Percentiles rank a stretch among this genome's conserved stretches.
Evolutionary conservation across 768 basidiomycete species (phyloP).

Genomic region (Kwoniella sp.): DNA sequence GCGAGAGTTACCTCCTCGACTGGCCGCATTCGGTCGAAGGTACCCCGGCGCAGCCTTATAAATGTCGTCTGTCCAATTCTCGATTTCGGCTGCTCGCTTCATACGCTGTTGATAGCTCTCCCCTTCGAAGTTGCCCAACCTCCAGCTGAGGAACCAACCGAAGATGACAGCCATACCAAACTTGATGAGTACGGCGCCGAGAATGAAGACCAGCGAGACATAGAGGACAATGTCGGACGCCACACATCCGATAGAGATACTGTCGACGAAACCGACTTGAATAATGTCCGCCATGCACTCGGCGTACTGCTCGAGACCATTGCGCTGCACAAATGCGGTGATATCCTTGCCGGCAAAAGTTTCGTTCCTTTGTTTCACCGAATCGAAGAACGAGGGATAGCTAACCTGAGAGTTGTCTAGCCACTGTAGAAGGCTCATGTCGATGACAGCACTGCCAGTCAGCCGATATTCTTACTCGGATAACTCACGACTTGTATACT

Average conservation of each 20-base stretch:
- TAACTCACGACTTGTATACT: constrained; percentile 84
- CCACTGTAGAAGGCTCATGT: constrained; percentile 79
- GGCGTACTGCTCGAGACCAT: constrained; percentile 63
- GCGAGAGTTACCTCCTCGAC: constrained; percentile 61
- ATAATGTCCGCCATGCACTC: constrained; percentile 80
- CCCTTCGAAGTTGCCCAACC: constrained; percentile 82
- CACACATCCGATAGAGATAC: constrained; percentile 89
- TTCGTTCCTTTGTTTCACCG: constrained; percentile 64
- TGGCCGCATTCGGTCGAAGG: constrained; percentile 77
- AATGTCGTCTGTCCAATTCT: constrained; percentile 94
- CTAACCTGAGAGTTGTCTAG: constrained; percentile 72
- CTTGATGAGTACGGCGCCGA: constrained; percentile 90
- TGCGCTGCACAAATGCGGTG: constrained; percentile 76
- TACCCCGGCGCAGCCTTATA: constrained; percentile 86
- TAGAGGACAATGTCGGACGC: constrained; percentile 92
- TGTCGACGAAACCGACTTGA: constrained; percentile 90
- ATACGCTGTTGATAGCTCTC: constrained; percentile 91
- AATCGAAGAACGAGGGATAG: constrained; percentile 77
- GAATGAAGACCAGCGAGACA: constrained; percentile 91
- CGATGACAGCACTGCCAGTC: constrained; percentile 70
- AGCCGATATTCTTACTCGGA: background rate
- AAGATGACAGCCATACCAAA: constrained; percentile 97
- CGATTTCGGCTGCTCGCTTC: constrained; percentile 82
- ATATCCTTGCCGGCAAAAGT: constrained; percentile 79
- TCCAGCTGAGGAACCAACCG: constrained; percentile 97